These are phyloP conservation scores for Blastomyces parvus DNA, from an alignment of 2,329 filamentous ascomycete genomes.

Conservation along the genomic window DNA sequence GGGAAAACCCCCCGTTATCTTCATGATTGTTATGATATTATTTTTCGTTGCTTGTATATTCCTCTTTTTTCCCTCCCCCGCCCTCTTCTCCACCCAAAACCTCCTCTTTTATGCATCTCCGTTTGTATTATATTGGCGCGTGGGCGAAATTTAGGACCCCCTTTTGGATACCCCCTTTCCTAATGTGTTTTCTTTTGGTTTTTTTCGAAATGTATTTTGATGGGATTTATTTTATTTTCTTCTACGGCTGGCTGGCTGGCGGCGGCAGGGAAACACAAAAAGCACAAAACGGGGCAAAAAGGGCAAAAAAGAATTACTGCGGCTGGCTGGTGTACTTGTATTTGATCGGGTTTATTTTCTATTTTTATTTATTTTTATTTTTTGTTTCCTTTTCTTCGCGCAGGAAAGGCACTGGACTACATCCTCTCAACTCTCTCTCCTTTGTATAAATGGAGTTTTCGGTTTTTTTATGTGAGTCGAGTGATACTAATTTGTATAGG, in stretches of 20 bases:
- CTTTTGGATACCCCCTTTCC: background rate
- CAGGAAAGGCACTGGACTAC: background rate
- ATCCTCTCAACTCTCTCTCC: background rate
- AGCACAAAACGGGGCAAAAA: too few relatives aligned
- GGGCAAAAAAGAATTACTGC: background rate
- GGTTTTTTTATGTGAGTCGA: too few relatives aligned
- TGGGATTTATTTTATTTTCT: background rate
- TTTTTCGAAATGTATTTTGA: background rate
- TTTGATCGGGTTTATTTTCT: background rate
- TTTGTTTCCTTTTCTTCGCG: background rate
- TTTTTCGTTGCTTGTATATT: background rate
- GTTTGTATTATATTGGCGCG: slow-evolving; percentile 2
- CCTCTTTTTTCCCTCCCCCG: background rate
- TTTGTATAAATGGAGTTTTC: too few relatives aligned
- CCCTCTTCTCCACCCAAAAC: too few relatives aligned
- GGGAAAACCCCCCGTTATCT: background rate
- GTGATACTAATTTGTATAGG: too few relatives aligned
- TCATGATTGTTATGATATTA: background rate
- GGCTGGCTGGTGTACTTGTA: background rate
- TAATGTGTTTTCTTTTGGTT: too few relatives aligned
- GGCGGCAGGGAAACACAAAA: background rate
- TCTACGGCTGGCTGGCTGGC: background rate
- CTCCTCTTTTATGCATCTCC: background rate
- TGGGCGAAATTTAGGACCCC: background rate
- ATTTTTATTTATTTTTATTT: background rate